These are phyloP conservation scores for Tulasnella sp. DNA, from an alignment of 768 basidiomycete species.

Conservation along the genomic window DNA sequence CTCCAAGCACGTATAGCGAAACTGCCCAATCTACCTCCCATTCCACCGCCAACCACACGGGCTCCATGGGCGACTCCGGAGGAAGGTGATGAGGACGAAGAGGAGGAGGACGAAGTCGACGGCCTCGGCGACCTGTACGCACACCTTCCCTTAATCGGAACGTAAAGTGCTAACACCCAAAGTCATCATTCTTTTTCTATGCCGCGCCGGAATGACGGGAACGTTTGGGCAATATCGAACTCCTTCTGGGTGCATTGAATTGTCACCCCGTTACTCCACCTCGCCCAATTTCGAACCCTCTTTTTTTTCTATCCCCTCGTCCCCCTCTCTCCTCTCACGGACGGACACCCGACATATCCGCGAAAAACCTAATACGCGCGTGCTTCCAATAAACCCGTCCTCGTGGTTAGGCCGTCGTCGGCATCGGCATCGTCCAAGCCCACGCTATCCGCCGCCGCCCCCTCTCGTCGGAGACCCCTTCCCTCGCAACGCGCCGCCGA, in stretches of 20 bases:
- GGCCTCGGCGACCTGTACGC: constrained; percentile 48
- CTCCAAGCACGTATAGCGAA: constrained; percentile 74
- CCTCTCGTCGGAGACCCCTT: background rate
- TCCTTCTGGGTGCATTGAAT: background rate
- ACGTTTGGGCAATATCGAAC: background rate
- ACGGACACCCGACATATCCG: background rate
- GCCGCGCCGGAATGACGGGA: background rate
- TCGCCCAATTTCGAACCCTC: constrained; percentile 1
- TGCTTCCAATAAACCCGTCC: background rate
- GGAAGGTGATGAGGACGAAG: constrained; percentile 36
- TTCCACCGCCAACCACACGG: constrained; percentile 37
- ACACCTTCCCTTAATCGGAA: background rate
- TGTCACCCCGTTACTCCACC: constrained; percentile 22
- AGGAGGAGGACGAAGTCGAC: constrained; percentile 47
- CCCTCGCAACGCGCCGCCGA: constrained; percentile 20
- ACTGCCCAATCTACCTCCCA: constrained; percentile 61
- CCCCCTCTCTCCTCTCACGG: background rate
- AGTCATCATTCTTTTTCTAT: background rate
- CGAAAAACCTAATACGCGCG: background rate
- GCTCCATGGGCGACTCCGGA: constrained; percentile 37
- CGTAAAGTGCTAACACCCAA: background rate
- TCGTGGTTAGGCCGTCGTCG: background rate
- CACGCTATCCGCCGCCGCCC: background rate
- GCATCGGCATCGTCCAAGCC: background rate
- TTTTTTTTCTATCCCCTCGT: background rate